A percentile compares a stretch with the other conserved stretches of the same genome.
phyloP scores from a whole-genome alignment of 176 grass and related monocot genomes.

The Secale cereale region DNA sequence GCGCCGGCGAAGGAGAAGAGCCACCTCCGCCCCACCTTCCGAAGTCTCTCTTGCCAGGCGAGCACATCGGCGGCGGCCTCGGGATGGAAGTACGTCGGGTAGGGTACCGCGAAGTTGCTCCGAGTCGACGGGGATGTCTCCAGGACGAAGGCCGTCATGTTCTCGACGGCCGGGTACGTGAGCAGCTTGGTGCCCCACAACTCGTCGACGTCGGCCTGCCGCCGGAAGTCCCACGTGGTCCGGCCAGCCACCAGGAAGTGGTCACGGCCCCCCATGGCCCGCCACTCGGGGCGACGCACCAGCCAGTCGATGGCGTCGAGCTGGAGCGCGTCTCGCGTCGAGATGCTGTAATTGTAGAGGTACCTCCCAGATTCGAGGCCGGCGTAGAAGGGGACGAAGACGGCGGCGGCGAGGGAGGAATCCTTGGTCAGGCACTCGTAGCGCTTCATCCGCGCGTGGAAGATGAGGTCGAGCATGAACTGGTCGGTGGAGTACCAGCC shows the following conservation, averaged over 20 bases:
- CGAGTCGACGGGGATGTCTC: slow-evolving; percentile 33
- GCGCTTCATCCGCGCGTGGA: slow-evolving; percentile 68
- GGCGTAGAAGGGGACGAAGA: slow-evolving; percentile 89
- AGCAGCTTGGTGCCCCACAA: slow-evolving; percentile 54
- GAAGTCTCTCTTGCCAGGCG: slow-evolving; percentile 40
- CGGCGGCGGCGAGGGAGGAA: slow-evolving; percentile 50
- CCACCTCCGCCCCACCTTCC: slow-evolving; percentile 29
- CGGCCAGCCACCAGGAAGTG: slow-evolving; percentile 55
- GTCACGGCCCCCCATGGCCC: slow-evolving; percentile 32
- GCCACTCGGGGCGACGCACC: slow-evolving; percentile 50
- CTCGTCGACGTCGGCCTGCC: not conserved
- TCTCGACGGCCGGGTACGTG: slow-evolving; percentile 33
- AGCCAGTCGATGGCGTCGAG: slow-evolving; percentile 19
- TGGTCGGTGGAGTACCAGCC: slow-evolving; percentile 78
- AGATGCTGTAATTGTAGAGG: slow-evolving; percentile 46
- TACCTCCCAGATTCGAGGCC: slow-evolving; percentile 62
- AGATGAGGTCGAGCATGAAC: slow-evolving; percentile 74
- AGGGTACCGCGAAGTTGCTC: slow-evolving; percentile 51
- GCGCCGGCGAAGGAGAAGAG: slow-evolving; percentile 62
- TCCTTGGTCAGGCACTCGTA: slow-evolving; percentile 83
- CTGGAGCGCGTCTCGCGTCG: slow-evolving; percentile 47
- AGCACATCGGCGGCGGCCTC: slow-evolving; percentile 37
- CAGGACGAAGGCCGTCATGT: slow-evolving; percentile 53
- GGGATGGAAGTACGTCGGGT: slow-evolving; percentile 77
- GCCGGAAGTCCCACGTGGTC: slow-evolving; percentile 62